Evolutionary conservation across 768 basidiomycete species (phyloP), one percentile per base, ranked within the genome.

Genomic region (button mushroom (Agaricus bisporus)): DNA sequence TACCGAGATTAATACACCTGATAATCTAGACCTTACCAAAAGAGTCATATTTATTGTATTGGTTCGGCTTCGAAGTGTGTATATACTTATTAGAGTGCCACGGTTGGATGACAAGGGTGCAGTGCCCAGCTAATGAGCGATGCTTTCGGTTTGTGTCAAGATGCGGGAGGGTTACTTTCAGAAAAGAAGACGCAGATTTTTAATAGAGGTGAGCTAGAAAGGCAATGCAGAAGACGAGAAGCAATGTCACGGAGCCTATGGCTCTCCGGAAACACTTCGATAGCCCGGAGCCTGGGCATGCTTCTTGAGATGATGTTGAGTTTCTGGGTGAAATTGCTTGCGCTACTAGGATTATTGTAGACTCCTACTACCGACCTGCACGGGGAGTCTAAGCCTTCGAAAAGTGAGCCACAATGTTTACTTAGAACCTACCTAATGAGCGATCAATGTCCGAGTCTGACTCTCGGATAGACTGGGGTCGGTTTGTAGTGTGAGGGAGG

Each of bases 281-380:
- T 18, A n/a, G 29, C 35, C 14, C 35, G 5, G 25, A 35, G 53
- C 15, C 47, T 39, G 48, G 53, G 46, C 53, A 48, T 37, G 37
- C 39, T 25, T 10, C 36, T 39, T 20, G 18, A 46, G 29, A 7
- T 17, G 37, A 18, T 26, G 25, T 26, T 17, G 28, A 39, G 26
- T 48, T 36, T 41, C 29, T n/a, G 39, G 39, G 36, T 46, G 39
- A 20, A 48, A 22, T 20, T 48, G 46, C n/a, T n/a, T 22, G 41
- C n/a, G 25, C 32, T 32, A 32, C 32, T 35, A 22, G 26, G 32
- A 3, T 29, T 20, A 11, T 28, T 25, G 28, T 49, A 35, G 51
- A 14, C 37, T n/a, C 39, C 52, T 15, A 35, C 32, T n/a, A 42
- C 53, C 53, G 53, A 54, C 39, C 41, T 54, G 36, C 47, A 41